Conservation (phyloP, 192 early-diverging fungal species). For the Podila verticillata region DNA sequence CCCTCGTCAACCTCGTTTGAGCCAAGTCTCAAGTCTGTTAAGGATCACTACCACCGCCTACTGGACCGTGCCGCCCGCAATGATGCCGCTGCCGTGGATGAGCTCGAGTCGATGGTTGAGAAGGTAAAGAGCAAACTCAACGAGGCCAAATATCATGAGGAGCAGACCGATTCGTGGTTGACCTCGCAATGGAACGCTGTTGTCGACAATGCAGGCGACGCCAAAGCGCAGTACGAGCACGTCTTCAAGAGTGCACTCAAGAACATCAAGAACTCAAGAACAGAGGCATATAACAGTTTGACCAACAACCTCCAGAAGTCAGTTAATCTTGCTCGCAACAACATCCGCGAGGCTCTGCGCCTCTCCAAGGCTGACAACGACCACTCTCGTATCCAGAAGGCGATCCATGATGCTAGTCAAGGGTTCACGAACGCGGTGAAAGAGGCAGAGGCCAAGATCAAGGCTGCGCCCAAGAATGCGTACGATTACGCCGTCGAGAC, state of each 20-base stretch:
- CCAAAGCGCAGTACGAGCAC: constrained; percentile 28
- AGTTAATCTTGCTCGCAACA: constrained; percentile 7
- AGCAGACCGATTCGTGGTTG: constrained; percentile 43
- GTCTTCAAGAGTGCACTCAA: constrained; percentile 35
- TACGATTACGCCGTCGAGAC: constrained; percentile 31
- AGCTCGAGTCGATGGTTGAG: constrained; percentile 22
- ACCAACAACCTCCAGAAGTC: constrained; percentile 14
- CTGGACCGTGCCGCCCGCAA: constrained; percentile 22
- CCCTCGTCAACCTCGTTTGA: constrained; percentile 39
- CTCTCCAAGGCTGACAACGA: constrained; percentile 22
- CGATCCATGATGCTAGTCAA: constrained; percentile 22
- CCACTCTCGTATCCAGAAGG: constrained; percentile 13
- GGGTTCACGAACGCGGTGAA: constrained; percentile 16
- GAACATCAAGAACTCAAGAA: constrained; percentile 18
- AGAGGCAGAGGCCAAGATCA: constrained; percentile 39
- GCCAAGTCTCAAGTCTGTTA: constrained; percentile 24
- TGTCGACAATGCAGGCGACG: constrained; percentile 30
- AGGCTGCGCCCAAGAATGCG: constrained; percentile 31
- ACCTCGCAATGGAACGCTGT: constrained; percentile 43
- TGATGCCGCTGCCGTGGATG: constrained; percentile 26
- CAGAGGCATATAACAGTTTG: constrained; percentile 28
- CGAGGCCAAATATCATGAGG: constrained; percentile 46
- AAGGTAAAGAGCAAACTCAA: constrained; percentile 33
- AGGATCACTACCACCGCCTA: constrained; percentile 21
- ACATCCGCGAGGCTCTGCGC: constrained; percentile 17